A percentile compares a stretch with the other conserved stretches of the same genome.
Evolutionary conservation across 495 filamentous ascomycete genomes (phyloP).

Genomic region (Acidomyces sp.): DNA sequence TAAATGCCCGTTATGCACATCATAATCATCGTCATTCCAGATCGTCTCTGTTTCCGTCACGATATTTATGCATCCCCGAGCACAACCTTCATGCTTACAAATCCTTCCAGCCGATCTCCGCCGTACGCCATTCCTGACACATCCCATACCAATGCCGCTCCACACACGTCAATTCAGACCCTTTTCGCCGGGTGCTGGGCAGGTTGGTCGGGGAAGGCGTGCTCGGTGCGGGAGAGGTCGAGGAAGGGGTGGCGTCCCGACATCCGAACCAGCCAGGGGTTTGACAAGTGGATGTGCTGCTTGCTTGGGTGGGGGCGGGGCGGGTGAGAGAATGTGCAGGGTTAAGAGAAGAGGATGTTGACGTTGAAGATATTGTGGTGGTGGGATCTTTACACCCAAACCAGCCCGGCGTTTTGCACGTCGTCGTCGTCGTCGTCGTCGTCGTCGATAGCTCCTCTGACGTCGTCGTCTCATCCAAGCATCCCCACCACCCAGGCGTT

Average conservation of each 20-base stretch:
- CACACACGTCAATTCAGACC: too few species aligned
- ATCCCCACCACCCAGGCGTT: constrained; percentile 77
- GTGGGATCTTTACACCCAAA: constrained; percentile 31
- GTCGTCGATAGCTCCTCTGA: constrained; percentile 34
- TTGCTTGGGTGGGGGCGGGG: constrained; percentile 35
- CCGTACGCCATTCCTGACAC: constrained; percentile 7
- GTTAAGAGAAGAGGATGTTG: constrained; percentile 14
- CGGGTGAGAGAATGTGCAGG: constrained; percentile 18
- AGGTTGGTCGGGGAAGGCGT: background rate
- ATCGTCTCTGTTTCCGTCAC: too few species aligned
- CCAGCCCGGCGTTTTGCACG: constrained; percentile 30
- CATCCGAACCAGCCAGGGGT: constrained; percentile 26
- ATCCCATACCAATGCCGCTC: constrained; percentile 12
- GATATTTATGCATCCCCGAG: too few species aligned
- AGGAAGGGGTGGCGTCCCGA: constrained; percentile 26
- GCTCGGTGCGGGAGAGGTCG: constrained; percentile 28
- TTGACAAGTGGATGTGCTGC: constrained; percentile 20
- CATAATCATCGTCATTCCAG: too few species aligned
- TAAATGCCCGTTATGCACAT: too few species aligned
- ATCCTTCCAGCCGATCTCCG: too few species aligned
- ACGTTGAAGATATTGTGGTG: constrained; percentile 21
- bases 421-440: constrained; percentile 29
- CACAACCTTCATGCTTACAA: too few species aligned
- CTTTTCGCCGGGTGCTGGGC: background rate
- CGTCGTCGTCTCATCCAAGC: constrained; percentile 45